A percentile compares a stretch with the other conserved stretches of the same genome.
phyloP scores from a whole-genome alignment of 2,329 filamentous ascomycete species.

The Aspergillus sp. region DNA sequence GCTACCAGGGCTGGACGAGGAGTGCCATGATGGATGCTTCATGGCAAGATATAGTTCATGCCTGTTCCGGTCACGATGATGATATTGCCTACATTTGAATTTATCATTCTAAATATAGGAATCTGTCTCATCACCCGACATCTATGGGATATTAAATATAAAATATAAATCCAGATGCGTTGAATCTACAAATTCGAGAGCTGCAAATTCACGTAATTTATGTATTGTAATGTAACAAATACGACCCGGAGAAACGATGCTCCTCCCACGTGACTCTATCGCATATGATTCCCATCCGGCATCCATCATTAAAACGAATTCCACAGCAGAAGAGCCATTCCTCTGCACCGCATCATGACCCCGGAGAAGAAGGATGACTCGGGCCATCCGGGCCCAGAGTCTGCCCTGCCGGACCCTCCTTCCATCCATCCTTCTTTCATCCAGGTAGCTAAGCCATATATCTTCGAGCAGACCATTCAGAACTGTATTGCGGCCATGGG shows the following conservation, averaged over 20 bases:
- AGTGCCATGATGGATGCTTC: slow-evolving; percentile 48
- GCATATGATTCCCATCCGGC: too few species aligned
- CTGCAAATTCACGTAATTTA: too few species aligned
- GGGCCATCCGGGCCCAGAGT: slow-evolving; percentile 8
- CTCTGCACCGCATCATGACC: slow-evolving; percentile 11
- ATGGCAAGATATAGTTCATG: not conserved
- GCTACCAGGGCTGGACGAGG: slow-evolving; percentile 59
- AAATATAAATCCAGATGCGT: not conserved
- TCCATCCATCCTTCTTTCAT: slow-evolving; percentile 61
- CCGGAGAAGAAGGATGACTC: slow-evolving; percentile 15
- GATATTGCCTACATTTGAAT: too few species aligned
- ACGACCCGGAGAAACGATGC: too few species aligned
- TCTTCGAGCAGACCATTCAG: slow-evolving; percentile 75
- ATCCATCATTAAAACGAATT: too few species aligned
- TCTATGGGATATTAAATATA: too few species aligned
- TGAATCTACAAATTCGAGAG: not conserved
- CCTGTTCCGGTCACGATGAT: too few species aligned
- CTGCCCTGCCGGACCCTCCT: slow-evolving; percentile 16
- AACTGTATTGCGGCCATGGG: slow-evolving; percentile 65
- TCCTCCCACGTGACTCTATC: too few species aligned
- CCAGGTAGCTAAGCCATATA: slow-evolving; percentile 67
- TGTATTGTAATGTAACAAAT: too few species aligned
- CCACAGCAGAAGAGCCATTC: not conserved
- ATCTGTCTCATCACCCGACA: too few species aligned
- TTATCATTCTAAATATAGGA: too few species aligned